Evolutionary conservation across 2,329 filamentous ascomycete genomes (phyloP), one percentile per base, ranked within the genome.

Genomic region (Zasmidium angulare): DNA sequence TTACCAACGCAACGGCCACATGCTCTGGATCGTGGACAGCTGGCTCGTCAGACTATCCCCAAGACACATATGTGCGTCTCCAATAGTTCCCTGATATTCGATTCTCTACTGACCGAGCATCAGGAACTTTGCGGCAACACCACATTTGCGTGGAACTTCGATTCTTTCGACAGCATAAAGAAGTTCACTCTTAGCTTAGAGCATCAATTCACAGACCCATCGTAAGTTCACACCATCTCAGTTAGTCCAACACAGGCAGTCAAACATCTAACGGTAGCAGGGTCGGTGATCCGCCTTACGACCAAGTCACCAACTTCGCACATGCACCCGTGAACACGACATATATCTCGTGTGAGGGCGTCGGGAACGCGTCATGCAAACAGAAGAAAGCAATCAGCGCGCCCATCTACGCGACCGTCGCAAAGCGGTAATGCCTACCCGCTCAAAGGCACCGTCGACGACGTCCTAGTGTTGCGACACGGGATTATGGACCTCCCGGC

Each of bases 241-340:
- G 26, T 4, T 29, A 4, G 11, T 6, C 26, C 11, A 29, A 6
- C 26, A 29, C 26, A 29, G 26, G 11, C 26, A 29, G 11, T 29
- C 26, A 29, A 29, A 29, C 26, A 29, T 4, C 26, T 29, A 29
- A 29, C 26, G 36, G 43, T 14, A 17, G 46, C 52, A 72, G 71
- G 14, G 58, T 72, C 46, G 71, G 71, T 47, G n/a, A 62, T 2
- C 63, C 66, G n/a, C 69, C 69, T 10, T 69, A 69, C 50, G 66
- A 73, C 53, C 53, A 61, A 3, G 59, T 73, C 17, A 67, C 63
- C 14, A 66, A 61, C 50, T 73, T 69, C 61, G 68, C 54, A 57
- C 60, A 52, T 26, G 65, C 59, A 9, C 46, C 50, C n/a, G 40
- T 69, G 46, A 66, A 64, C 51, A 23, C n/a, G 2, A 50, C 54